Evolutionary conservation across 495 filamentous ascomycete genomes (phyloP).

Genomic region (Hypomontagnella monticulosa): DNA sequence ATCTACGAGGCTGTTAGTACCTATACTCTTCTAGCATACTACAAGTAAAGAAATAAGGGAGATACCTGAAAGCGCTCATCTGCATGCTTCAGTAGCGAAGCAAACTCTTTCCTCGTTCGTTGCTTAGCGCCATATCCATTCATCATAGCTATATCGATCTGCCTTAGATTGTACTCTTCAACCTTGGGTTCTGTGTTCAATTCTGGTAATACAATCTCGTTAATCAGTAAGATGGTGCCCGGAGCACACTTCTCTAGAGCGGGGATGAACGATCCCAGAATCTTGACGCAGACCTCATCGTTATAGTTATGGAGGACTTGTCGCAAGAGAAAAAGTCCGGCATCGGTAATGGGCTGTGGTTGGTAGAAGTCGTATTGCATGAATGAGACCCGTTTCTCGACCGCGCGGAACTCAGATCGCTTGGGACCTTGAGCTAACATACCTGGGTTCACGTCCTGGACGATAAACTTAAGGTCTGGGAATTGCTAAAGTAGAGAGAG

Average conservation of each 20-base stretch:
- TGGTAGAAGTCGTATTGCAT: slow-evolving; percentile 47
- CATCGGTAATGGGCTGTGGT: slow-evolving; percentile 37
- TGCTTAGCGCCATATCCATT: slow-evolving; percentile 42
- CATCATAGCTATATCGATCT: slow-evolving; percentile 47
- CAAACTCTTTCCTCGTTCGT: slow-evolving; percentile 36
- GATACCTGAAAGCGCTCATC: too few species aligned
- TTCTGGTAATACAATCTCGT: slow-evolving; percentile 47
- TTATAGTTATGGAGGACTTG: slow-evolving; percentile 47
- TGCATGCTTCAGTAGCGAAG: too few species aligned
- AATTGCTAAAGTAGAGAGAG: background rate
- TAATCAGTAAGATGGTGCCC: slow-evolving; percentile 46
- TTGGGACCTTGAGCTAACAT: slow-evolving; percentile 41
- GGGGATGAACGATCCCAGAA: slow-evolving; percentile 41
- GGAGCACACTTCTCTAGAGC: slow-evolving; percentile 39
- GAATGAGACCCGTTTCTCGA: slow-evolving; percentile 40
- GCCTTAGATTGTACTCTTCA: slow-evolving; percentile 17
- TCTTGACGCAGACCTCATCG: slow-evolving; percentile 41
- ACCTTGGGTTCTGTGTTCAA: slow-evolving; percentile 2
- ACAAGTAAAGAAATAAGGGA: too few species aligned
- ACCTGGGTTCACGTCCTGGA: slow-evolving; percentile 32
- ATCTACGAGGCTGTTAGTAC: too few species aligned
- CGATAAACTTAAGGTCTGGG: slow-evolving; percentile 40
- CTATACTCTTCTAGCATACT: too few species aligned
- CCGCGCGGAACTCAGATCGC: background rate
- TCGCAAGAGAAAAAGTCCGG: slow-evolving; percentile 42